Evolutionary conservation across 768 basidiomycete genomes (phyloP), one percentile per base, ranked within the genome.

Genomic region (Tubosaeta sp.): DNA sequence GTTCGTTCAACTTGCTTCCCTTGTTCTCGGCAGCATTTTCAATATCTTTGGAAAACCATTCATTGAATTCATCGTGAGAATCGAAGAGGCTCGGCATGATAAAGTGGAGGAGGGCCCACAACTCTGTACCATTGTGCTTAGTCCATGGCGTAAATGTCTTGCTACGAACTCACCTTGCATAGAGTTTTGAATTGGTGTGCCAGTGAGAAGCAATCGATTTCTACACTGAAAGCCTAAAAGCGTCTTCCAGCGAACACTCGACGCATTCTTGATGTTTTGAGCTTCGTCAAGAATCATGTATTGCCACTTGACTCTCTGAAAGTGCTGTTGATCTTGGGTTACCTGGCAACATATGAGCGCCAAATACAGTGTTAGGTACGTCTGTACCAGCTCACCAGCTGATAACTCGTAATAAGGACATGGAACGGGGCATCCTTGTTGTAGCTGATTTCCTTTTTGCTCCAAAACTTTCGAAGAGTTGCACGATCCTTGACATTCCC

Each of bases 221-320:
- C 97, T 83, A 65, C 95, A 98, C 31, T 94, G 91, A 70, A 98
- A 93, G 16, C 92, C 89, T 43, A 99, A 82, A 16, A 98, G 75
- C 1, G 95, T 95, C 71, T 97, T 98, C 97, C 97, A 99, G 39
- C 97, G 81, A 9, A 91, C 89, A 70, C 90, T 93, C 22, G 91
- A 83, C 22, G 97, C 94, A 64, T 94, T 95, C 77, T 99, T 99
- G 78, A 99, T 98, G 51, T 97, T 97, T 71, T 99, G 97, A 2
- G 97, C 97, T 71, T 99, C 97, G 62, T 99, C 97, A n/a, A 99
- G 78, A 53, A 99, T 83, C 95, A 98, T 98, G 67, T 98, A 99
- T 71, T 99, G 97, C 97, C 97, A 99, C 64, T 93, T 95, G 56
- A 97, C 87, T 35, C 90, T 83, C 65, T 97, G 91, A 72, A 99